Evolutionary conservation across 1,139 yeast genomes (phyloP).

Genomic region (Petasospora fabianii): DNA sequence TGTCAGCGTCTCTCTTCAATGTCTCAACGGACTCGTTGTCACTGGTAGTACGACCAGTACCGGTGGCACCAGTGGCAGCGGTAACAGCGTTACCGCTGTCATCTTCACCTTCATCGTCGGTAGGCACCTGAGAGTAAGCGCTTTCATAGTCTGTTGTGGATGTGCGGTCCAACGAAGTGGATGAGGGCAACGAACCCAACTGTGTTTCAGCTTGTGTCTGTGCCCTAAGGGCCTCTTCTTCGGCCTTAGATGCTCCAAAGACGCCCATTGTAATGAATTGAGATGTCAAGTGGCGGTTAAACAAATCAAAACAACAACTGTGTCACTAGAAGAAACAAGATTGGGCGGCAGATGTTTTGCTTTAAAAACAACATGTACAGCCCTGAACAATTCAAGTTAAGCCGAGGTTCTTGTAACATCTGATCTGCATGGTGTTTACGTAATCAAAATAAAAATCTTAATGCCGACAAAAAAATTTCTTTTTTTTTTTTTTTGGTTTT

Average conservation of each 20-base stretch:
- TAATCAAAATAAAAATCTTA: too few species aligned
- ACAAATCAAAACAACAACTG: background rate
- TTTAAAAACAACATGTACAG: too few species aligned
- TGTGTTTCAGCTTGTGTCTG: background rate
- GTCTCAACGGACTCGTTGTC: background rate
- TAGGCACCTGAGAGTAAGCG: conserved; percentile 18
- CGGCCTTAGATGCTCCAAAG: conserved; percentile 38
- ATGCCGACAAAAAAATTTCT: too few species aligned
- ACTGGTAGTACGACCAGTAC: background rate
- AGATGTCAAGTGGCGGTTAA: too few species aligned
- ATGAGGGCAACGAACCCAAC: conserved; percentile 3
- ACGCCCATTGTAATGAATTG: conserved; percentile 10
- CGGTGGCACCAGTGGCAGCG: background rate
- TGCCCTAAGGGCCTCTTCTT: conserved; percentile 39
- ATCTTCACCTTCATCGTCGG: conserved; percentile 4
- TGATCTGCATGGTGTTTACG: too few species aligned
- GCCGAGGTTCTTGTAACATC: too few species aligned
- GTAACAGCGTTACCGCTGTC: background rate
- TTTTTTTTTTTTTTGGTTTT: too few species aligned
- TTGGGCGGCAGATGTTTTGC: too few species aligned
- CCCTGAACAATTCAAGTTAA: too few species aligned
- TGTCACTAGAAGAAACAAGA: too few species aligned
- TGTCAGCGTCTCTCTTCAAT: background rate
- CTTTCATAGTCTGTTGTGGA: conserved; percentile 23
- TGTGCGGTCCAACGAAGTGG: conserved; percentile 6